Evolutionary conservation across 345 rosid species (phyloP).

Genomic region (Euphorbia tirucalli): DNA sequence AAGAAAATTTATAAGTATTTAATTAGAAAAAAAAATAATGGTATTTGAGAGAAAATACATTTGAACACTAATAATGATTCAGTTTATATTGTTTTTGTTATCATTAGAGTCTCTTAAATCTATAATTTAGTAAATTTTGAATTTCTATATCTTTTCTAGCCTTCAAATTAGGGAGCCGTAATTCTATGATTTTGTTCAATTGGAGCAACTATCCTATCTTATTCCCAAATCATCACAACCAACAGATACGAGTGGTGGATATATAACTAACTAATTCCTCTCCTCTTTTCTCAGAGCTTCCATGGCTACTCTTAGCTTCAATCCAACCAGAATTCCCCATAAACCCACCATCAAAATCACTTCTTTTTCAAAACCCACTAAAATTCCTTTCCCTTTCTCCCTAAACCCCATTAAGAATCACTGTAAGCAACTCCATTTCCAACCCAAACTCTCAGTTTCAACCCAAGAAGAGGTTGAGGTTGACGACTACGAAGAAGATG

Average conservation of each 20-base stretch:
- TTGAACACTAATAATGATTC: no score
- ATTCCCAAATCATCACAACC: slow-evolving; percentile 12
- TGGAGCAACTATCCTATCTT: not conserved
- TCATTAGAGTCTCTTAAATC: no score
- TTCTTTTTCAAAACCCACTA: slow-evolving; percentile 37
- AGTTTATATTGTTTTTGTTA: no score
- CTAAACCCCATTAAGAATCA: slow-evolving; percentile 19
- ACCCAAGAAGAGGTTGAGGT: slow-evolving; percentile 40
- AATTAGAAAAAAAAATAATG: no score
- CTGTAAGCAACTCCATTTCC: slow-evolving; percentile 33
- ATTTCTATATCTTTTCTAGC: no score
- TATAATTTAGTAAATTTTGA: no score
- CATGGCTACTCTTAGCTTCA: slow-evolving; percentile 82
- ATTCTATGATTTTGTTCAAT: no score
- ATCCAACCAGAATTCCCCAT: slow-evolving; percentile 49
- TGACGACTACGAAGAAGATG: slow-evolving; percentile 44
- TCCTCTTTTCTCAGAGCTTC: slow-evolving; percentile 24
- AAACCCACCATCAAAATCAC: slow-evolving; percentile 35
- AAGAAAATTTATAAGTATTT: no score
- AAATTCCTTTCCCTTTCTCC: slow-evolving; percentile 25
- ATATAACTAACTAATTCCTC: slow-evolving; percentile 19
- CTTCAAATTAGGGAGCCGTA: no score
- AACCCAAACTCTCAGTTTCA: slow-evolving; percentile 48
- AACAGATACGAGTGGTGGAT: slow-evolving; percentile 34
- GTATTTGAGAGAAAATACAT: no score